These are phyloP conservation scores for Pseudocercospora fuligena DNA, from an alignment of 2,329 filamentous ascomycete species.

Conservation along the genomic window DNA sequence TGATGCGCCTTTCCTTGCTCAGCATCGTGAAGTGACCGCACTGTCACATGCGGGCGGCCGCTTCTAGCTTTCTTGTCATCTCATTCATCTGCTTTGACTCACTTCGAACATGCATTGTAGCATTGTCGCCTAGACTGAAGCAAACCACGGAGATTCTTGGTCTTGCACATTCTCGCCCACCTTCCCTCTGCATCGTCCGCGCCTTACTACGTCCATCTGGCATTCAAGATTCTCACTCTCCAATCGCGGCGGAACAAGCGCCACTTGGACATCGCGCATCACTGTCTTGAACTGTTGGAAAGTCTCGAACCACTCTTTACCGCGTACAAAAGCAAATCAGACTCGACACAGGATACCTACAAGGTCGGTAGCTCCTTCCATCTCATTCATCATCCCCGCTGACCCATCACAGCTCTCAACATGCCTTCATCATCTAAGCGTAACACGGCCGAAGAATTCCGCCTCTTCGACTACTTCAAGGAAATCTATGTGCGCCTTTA, in stretches of 20 bases:
- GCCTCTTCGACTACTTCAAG: conserved; percentile 18
- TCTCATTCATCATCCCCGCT: not conserved
- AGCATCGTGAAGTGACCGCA: not conserved
- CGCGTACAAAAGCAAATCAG: not conserved
- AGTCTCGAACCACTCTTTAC: not conserved
- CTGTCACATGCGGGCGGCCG: not conserved
- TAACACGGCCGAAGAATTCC: conserved; percentile 18
- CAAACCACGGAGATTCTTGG: not conserved
- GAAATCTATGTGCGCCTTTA: conserved; percentile 18
- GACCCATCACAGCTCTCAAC: not conserved
- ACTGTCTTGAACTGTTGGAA: not conserved
- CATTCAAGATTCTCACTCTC: not conserved
- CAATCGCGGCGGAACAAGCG: not conserved
- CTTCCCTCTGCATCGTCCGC: not conserved
- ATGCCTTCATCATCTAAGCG: conserved; percentile 26
- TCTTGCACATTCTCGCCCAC: not conserved
- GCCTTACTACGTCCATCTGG: not conserved
- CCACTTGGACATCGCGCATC: not conserved
- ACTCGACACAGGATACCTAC: not conserved
- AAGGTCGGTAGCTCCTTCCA: not conserved
- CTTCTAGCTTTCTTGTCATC: not conserved
- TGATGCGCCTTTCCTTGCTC: too few species aligned
- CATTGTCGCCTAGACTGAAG: not conserved
- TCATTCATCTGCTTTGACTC: not conserved
- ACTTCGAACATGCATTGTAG: not conserved